Evolutionary conservation across 2,329 filamentous ascomycete species (phyloP).

Genomic region (Cercospora sojina): DNA sequence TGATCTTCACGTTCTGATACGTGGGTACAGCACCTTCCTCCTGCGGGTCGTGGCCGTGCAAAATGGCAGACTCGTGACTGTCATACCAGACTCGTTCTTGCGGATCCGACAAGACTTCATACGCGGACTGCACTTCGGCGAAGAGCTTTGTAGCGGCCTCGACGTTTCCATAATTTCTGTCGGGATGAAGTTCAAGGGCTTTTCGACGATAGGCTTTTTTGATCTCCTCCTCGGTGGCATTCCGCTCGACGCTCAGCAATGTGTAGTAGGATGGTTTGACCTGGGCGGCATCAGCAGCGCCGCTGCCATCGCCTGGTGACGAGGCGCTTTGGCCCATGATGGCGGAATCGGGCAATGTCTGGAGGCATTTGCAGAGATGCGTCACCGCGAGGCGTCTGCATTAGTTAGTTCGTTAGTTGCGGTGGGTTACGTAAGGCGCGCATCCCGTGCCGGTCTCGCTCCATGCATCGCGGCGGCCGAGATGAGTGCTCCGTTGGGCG

Average conservation of each 20-base stretch:
- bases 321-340: conserved; percentile 51
- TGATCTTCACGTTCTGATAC: conserved; percentile 69
- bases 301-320: conserved; percentile 34
- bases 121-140: conserved; percentile 87
- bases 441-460: not conserved
- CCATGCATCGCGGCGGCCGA: not conserved
- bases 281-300: conserved; percentile 29
- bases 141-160: conserved; percentile 82
- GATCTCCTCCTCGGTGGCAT: conserved; percentile 83
- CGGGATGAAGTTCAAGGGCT: conserved; percentile 89
- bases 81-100: conserved; percentile 98
- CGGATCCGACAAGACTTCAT: conserved; percentile 92
- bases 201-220: conserved; percentile 91
- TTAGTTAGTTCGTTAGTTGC: not conserved
- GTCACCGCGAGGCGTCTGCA: not conserved
- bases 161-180: conserved; percentile 85
- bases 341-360: not conserved
- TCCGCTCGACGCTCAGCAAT: conserved; percentile 69
- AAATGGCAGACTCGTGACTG: conserved; percentile 81
- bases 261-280: conserved; percentile 81
- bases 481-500: not conserved
- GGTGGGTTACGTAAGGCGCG: not conserved
- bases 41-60: conserved; percentile 62
- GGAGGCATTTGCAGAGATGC: not conserved
- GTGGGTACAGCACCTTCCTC: conserved; percentile 57